Evolutionary conservation across 2,329 filamentous ascomycete genomes (phyloP), one percentile per base, ranked within the genome.

Genomic region (Exophiala sp.): DNA sequence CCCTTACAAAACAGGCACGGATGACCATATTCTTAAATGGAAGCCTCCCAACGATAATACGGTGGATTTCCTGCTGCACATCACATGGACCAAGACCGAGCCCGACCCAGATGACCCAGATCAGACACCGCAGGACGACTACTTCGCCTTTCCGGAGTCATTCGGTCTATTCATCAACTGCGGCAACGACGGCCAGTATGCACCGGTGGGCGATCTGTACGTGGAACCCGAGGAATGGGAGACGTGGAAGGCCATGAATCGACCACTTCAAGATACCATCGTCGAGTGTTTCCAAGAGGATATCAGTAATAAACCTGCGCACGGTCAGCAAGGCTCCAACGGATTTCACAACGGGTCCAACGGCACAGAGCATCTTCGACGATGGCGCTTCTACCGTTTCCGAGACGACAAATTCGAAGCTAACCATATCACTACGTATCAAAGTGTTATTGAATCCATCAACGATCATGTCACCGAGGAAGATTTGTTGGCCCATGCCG

Each of bases 41-140:
- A 98, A 98, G 70, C 89, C 91, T 0, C 88, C 88, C 2, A 77
- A 87, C 58, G 93, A 98, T 67, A 98, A 98, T 71, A 95, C 89
- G 0, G 82, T 98, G 60, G 93, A 98, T 66, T 96, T 95, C 67
- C 80, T 85, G 35, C 77, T 97, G 61, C 80, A 79, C 44, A 77
- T 98, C 37, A 75, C 78, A 10, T 97, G 96, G 62, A 85, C 86
- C 0, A 64, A 74, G 0, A 73, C 85, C n/a, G 78, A 86, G 52
- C 84, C 85, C 1, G 79, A 84, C 62, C 77, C 80, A 11, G 69
- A 74, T 13, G 85, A 93, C 60, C 78, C 80, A 39, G 79, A 80
- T 27, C 83, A 86, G 14, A 75, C 80, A 37, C 74, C 81, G 0
- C 86, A 81, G 60, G 64, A 78, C 42, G 89, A 97, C 69, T 97